Evolutionary conservation across 495 filamentous ascomycete genomes (phyloP).

Genomic region (Rostrohypoxylon terebratum): DNA sequence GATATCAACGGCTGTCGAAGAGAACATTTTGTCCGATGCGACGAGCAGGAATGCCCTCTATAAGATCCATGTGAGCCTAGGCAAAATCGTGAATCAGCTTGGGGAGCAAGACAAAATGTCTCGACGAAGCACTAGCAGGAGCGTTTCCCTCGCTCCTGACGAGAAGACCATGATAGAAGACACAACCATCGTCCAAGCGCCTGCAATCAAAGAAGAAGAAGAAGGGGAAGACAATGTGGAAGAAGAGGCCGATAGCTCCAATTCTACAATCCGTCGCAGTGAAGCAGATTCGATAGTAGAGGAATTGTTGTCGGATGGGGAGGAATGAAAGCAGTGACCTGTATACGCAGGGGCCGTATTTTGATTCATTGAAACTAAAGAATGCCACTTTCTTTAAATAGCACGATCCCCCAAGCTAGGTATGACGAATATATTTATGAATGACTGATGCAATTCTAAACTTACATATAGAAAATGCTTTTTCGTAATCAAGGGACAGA

Average conservation of each 20-base stretch:
- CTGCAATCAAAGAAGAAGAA: slow-evolving; percentile 54
- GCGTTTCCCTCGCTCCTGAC: slow-evolving; percentile 47
- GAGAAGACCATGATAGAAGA: slow-evolving; percentile 48
- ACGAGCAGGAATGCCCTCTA: slow-evolving; percentile 79
- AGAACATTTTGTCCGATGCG: slow-evolving; percentile 75
- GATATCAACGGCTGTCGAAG: slow-evolving; percentile 75
- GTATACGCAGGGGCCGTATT: slow-evolving; percentile 17
- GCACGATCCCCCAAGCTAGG: background rate
- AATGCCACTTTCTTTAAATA: slow-evolving; percentile 17
- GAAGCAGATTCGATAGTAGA: slow-evolving; percentile 53
- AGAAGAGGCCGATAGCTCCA: slow-evolving; percentile 39
- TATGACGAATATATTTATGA: background rate
- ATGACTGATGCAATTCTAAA: background rate
- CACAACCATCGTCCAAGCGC: slow-evolving; percentile 45
- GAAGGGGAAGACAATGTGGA: slow-evolving; percentile 49
- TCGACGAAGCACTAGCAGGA: slow-evolving; percentile 54
- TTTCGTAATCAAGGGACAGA: background rate
- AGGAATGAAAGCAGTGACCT: slow-evolving; percentile 39
- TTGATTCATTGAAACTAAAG: slow-evolving; percentile 21
- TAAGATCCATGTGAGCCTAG: slow-evolving; percentile 77
- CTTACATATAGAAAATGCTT: background rate
- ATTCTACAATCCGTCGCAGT: slow-evolving; percentile 21
- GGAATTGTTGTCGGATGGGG: slow-evolving; percentile 61
- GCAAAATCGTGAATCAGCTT: slow-evolving; percentile 70
- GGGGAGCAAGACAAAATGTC: slow-evolving; percentile 54